Base-by-base conservation (phyloP, 1,139 yeast genomes). In the Suhomyces anneliseae region DNA sequence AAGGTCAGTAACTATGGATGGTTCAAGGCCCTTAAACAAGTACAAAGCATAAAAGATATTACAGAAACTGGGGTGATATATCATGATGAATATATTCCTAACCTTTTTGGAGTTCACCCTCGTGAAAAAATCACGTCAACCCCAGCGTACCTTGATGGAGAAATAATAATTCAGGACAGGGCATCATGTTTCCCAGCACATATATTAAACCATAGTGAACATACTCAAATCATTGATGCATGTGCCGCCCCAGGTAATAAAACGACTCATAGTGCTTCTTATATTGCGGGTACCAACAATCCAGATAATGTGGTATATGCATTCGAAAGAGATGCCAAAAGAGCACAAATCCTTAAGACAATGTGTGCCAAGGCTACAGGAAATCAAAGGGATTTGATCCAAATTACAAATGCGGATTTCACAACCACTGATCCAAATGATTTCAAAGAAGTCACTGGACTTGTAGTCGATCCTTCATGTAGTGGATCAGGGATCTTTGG, bases 191-290 rank as follows among this genome's bases (percentile, higher is more conserved):
- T 93, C 61, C 99, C 99, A 0, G 97, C 96, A 0, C 84, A 83
- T 49, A 90, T 95, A 27, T 68, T 93, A 44, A 74, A 80, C 52
- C 55, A 60, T 42, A 71, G 69, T 46, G 52, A 61, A 0, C 78
- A 72, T 40, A 81, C 76, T 48, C 68, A 75, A 42, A 81, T 90
- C 7, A 87, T 93, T 38, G 99, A 93, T 68, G 88, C 97, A 0
- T 92, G 98, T 68, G 90, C 99, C 2, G 99, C 99, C 0, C 99
- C 99, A 1, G 99, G 99, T 7, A 93, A 93, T 66, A 95, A 93
- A 64, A 93, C 99, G 0, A 89, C 98, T 0, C 98, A 92, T 67
- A 72, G 86, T 29, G 97, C 98, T 0, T 80, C 95, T 1, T 70
- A 81, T 61, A 64, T 73, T 6, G 59, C 63, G 11, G 38, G 32